Evolutionary conservation across 768 basidiomycete genomes (phyloP), one percentile per base, ranked within the genome.

Genomic region (Mycena floridula): DNA sequence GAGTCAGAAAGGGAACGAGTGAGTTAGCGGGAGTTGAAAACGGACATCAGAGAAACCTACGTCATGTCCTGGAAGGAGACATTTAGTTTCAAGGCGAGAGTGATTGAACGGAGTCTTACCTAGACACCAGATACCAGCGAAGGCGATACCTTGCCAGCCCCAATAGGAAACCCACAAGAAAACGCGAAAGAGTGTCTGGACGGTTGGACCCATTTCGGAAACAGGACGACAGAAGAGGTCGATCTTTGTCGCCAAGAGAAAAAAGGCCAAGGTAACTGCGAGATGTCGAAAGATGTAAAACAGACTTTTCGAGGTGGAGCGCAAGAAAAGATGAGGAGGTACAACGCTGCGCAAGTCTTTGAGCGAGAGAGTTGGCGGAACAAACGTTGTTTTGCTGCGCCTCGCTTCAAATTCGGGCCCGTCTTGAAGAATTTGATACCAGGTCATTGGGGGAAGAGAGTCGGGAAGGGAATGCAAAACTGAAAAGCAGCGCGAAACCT

Each of bases 271-370:
- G 25, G 66, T 68, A 40, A 77, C 49, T 6, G 50, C 45, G 15
- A 77, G 25, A 54, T 78, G 74, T 27, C 72, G 59, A 11, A 53
- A 42, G 21, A 77, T 52, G 51, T 76, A 77, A 49, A 57, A 62
- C 8, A 71, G 51, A 40, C 75, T 72, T 43, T 61, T 73, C 18
- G 48, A 5, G 5, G 45, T 15, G 51, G 39, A 77, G 58, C 56
- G 76, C 72, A 23, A 76, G 67, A 37, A 65, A 46, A 78, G 58
- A 37, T 76, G 61, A 57, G 73, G 77, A 2, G 77, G 77, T 16
- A 79, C 76, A 4, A 72, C 75, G 47, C 74, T 69, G 44, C 75
- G 76, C 42, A 80, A 62, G 40, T 77, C 69, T 55, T 77, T 77
- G 35, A 79, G 57, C 1, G 72, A 72, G 63, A 64, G 20, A 44